Conservation (phyloP, 192 early-diverging fungal genomes). For the Entrophospora sp. region DNA sequence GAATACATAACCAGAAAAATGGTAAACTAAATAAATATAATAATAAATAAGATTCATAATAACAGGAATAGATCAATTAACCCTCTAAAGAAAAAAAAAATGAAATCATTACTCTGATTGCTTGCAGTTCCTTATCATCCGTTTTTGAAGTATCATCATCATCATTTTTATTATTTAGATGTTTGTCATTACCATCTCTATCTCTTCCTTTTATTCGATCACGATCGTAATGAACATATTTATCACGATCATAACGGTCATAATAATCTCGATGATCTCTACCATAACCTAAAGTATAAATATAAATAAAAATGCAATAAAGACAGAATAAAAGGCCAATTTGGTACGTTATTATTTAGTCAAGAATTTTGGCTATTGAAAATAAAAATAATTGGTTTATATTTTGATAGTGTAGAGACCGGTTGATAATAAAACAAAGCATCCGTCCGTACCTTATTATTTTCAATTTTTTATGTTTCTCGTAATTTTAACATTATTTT, state of each 20-base stretch:
- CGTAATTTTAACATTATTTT: no score
- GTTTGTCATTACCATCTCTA: neutral
- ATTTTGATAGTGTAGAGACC: no score
- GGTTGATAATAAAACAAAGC: no score
- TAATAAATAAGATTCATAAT: no score
- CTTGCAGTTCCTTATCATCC: conserved; percentile 16
- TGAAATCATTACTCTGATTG: neutral
- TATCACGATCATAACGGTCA: conserved; percentile 27
- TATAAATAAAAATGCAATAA: neutral
- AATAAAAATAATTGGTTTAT: no score
- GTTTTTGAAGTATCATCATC: neutral
- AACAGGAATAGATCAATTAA: no score
- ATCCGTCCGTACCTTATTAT: no score
- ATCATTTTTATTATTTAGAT: neutral
- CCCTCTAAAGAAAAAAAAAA: no score
- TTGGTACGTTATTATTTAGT: conserved; percentile 87
- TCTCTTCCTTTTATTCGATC: conserved; percentile 14
- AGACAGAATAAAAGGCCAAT: conserved; percentile 74
- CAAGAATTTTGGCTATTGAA: conserved; percentile 65
- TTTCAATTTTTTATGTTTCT: no score
- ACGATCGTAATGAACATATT: conserved; percentile 18
- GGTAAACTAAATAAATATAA: no score
- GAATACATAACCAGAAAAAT: no score
- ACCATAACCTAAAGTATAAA: neutral
- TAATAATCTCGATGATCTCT: conserved; percentile 17